A percentile compares a stretch with the other conserved stretches of the same genome.
Evolutionary conservation across 176 grass and related monocot species (phyloP).

Genomic region (Neostapfia colusana): DNA sequence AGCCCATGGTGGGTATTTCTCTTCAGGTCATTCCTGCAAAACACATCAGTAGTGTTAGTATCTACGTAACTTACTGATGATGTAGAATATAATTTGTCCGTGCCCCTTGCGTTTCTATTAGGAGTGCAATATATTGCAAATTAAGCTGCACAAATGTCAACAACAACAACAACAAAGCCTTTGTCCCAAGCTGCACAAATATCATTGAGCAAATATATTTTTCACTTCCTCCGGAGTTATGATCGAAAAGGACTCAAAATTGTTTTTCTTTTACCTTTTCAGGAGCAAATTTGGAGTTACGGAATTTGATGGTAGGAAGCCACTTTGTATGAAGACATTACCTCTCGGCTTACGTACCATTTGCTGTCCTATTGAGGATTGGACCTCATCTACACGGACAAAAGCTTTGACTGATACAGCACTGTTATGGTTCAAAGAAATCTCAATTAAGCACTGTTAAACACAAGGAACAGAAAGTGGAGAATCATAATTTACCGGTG

Average conservation of each 20-base stretch:
- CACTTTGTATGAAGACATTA: conserved; percentile 47
- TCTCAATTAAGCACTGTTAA: conserved; percentile 19
- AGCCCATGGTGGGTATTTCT: conserved; percentile 92
- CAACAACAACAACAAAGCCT: too few relatives aligned
- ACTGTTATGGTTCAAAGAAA: conserved; percentile 51
- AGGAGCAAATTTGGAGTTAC: not conserved
- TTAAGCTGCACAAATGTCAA: conserved; percentile 3
- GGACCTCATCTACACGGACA: conserved; percentile 85
- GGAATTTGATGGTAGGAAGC: not conserved
- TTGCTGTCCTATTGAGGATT: conserved; percentile 75
- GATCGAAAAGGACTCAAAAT: not conserved
- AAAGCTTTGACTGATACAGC: conserved; percentile 76
- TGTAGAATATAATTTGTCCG: not conserved
- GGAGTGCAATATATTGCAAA: not conserved
- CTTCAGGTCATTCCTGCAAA: conserved; percentile 88
- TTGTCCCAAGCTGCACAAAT: conserved; percentile 1
- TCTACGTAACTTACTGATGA: not conserved
- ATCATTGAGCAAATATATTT: not conserved
- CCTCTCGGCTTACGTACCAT: conserved; percentile 82
- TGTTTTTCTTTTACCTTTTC: conserved; percentile 28
- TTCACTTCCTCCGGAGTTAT: not conserved
- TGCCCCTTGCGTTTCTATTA: not conserved
- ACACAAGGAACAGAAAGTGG: conserved; percentile 16
- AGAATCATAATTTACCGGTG: conserved; percentile 12
- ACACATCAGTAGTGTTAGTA: conserved; percentile 31